phyloP scores from a whole-genome alignment of 495 filamentous ascomycete species.

The Bryoglossum gracile region DNA sequence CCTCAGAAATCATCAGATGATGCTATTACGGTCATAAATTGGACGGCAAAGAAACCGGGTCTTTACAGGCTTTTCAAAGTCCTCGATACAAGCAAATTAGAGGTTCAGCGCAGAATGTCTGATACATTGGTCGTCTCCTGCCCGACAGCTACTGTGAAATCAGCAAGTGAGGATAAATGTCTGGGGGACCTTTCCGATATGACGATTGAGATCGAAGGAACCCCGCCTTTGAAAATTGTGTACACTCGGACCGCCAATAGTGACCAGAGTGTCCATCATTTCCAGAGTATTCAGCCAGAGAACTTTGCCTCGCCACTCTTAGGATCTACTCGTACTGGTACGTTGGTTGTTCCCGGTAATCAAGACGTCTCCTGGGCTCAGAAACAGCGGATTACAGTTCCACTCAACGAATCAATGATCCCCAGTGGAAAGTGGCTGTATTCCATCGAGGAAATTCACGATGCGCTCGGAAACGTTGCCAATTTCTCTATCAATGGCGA shows the following conservation, averaged over 20 bases:
- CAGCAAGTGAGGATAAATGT: conserved; percentile 57
- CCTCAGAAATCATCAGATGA: conserved; percentile 43
- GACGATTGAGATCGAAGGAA: conserved; percentile 72
- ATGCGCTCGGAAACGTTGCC: conserved; percentile 80
- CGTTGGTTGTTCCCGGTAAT: conserved; percentile 45
- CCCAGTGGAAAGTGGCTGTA: conserved; percentile 77
- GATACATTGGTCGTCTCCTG: conserved; percentile 78
- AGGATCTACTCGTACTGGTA: conserved; percentile 44
- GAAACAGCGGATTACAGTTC: conserved; percentile 63
- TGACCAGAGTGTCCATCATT: conserved; percentile 64
- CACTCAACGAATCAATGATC: conserved; percentile 81
- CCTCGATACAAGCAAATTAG: conserved; percentile 85
- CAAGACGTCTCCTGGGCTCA: conserved; percentile 75
- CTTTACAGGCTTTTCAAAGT: conserved; percentile 79
- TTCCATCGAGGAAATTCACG: conserved; percentile 81
- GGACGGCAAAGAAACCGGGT: conserved; percentile 71
- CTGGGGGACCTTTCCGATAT: conserved; percentile 81
- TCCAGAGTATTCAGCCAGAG: conserved; percentile 88
- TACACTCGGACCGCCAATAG: conserved; percentile 82
- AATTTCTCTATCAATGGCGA: conserved; percentile 64
- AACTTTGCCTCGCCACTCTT: conserved; percentile 70
- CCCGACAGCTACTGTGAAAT: conserved; percentile 65
- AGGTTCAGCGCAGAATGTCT: conserved; percentile 68
- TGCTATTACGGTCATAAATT: conserved; percentile 48
- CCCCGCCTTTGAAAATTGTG: conserved; percentile 84